Evolutionary conservation across 2,329 filamentous ascomycete species (phyloP).

Genomic region (Pezicula carpinea): DNA sequence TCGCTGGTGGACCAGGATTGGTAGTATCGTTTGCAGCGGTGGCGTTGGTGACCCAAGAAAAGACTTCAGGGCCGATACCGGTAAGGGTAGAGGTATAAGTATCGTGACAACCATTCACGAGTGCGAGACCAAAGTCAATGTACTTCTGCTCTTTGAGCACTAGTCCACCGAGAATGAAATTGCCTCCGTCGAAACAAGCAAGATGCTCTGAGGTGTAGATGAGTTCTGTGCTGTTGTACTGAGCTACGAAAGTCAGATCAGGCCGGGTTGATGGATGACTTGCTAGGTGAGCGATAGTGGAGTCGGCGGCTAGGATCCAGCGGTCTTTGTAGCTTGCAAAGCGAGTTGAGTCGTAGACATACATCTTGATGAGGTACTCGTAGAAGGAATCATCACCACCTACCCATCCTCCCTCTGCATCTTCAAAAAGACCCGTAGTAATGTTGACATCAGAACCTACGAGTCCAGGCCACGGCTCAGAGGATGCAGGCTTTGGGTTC

Average conservation of each 20-base stretch:
- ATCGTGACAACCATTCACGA: conserved; percentile 68
- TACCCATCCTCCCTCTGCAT: conserved; percentile 69
- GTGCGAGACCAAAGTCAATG: conserved; percentile 66
- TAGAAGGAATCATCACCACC: conserved; percentile 79
- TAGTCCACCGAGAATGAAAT: conserved; percentile 76
- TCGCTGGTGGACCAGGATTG: conserved; percentile 36
- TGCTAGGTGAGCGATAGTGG: conserved; percentile 65
- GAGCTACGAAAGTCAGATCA: conserved; percentile 68
- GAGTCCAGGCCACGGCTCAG: conserved; percentile 73
- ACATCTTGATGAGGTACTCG: conserved; percentile 92
- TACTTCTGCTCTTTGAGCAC: conserved; percentile 63
- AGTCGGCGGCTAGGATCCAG: conserved; percentile 73
- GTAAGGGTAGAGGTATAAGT: conserved; percentile 68
- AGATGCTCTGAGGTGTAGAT: conserved; percentile 47
- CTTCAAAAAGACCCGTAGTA: conserved; percentile 59
- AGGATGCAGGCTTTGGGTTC: conserved; percentile 53
- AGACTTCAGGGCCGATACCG: conserved; percentile 71
- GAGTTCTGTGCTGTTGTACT: conserved; percentile 44
- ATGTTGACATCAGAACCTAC: conserved; percentile 65
- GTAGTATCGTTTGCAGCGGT: conserved; percentile 31
- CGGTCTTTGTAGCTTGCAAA: conserved; percentile 65
- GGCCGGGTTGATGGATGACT: conserved; percentile 62
- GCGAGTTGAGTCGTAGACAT: conserved; percentile 64
- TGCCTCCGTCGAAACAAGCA: conserved; percentile 80
- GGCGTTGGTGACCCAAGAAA: conserved; percentile 53